Conservation (phyloP, 805 yeast genomes). For the Kluyveromyces lactis region DNA sequence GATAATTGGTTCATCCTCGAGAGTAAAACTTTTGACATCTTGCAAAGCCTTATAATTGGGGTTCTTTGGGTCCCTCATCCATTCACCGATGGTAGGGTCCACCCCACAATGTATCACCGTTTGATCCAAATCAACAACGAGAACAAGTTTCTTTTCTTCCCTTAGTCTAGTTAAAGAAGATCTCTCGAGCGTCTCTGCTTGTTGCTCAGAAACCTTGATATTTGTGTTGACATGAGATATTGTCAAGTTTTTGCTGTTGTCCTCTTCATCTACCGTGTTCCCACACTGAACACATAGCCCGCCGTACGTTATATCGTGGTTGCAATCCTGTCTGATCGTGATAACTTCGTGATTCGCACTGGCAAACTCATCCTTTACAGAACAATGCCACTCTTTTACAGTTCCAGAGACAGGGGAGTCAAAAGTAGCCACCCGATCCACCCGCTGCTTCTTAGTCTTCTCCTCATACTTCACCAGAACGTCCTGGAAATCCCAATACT, state of each 20-base stretch:
- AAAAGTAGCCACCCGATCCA: conserved; percentile 65
- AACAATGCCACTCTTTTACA: conserved; percentile 42
- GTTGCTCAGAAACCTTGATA: conserved; percentile 72
- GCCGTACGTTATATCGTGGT: conserved; percentile 88
- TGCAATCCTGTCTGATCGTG: conserved; percentile 69
- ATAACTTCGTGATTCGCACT: conserved; percentile 41
- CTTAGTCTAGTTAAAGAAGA: conserved; percentile 53
- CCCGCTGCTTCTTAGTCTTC: conserved; percentile 29
- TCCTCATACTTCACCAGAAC: conserved; percentile 22
- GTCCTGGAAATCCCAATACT: conserved; percentile 39
- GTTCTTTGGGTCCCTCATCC: conserved; percentile 81
- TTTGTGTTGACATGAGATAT: conserved; percentile 88
- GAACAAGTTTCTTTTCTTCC: conserved; percentile 58
- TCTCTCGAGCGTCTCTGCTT: conserved; percentile 79
- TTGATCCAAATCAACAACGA: conserved; percentile 95
- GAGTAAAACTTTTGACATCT: conserved; percentile 68
- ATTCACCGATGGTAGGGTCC: conserved; percentile 93
- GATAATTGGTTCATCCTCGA: conserved; percentile 63
- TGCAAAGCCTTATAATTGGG: conserved; percentile 80
- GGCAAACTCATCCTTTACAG: conserved; percentile 51
- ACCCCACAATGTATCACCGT: conserved; percentile 97
- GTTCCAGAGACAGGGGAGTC: conserved; percentile 80
- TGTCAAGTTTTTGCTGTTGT: conserved; percentile 36
- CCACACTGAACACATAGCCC: conserved; percentile 95
- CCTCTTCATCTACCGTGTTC: conserved; percentile 63